A percentile compares a stretch with the other conserved stretches of the same genome.
phyloP scores from a whole-genome alignment of 805 yeast species.

The Hanseniaspora thailandica region DNA sequence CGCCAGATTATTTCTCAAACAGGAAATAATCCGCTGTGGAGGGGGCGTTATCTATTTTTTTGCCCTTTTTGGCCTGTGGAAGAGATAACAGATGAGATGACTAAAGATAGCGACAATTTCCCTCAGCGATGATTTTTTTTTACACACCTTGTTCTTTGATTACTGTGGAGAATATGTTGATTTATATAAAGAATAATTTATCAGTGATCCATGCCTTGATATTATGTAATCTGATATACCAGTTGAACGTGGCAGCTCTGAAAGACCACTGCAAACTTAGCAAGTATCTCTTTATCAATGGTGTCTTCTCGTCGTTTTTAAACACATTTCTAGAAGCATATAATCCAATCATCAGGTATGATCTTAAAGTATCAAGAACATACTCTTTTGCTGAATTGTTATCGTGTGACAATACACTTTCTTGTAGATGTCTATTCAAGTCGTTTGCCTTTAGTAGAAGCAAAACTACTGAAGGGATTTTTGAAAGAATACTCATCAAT shows the following conservation, averaged over 20 bases:
- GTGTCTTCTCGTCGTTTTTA: neutral
- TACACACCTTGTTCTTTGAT: too few species aligned
- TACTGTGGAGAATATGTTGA: neutral
- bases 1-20: too few species aligned
- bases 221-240: neutral
- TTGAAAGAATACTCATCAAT: conserved; percentile 65
- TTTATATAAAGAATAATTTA: neutral
- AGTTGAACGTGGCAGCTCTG: neutral
- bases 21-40: too few species aligned
- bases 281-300: neutral
- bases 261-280: neutral
- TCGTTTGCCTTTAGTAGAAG: conserved; percentile 89
- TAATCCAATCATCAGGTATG: conserved; percentile 9
- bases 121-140: neutral
- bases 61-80: too few species aligned
- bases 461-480: conserved; percentile 75
- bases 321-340: conserved; percentile 12
- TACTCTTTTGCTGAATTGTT: neutral
- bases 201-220: neutral
- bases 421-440: conserved; percentile 79
- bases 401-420: conserved; percentile 34
- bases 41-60: too few species aligned
- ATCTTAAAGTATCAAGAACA: conserved; percentile 1
- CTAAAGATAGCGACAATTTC: neutral
- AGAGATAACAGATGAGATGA: neutral